Conservation (phyloP, 2,329 filamentous ascomycete genomes). For the Fusarium sp. region DNA sequence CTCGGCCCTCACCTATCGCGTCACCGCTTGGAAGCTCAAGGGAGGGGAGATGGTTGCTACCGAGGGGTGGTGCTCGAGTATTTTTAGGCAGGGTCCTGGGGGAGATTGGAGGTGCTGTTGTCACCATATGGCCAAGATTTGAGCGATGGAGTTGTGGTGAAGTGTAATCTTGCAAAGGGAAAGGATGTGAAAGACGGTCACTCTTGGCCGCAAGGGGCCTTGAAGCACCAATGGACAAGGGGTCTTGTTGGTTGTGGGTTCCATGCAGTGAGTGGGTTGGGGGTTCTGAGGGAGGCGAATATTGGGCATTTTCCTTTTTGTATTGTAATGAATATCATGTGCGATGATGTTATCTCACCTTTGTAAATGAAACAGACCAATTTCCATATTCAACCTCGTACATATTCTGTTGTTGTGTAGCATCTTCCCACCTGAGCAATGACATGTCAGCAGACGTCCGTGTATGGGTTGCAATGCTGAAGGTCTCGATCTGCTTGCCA, state of each 20-base stretch:
- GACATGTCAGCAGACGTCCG: not conserved
- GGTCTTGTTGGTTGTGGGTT: not conserved
- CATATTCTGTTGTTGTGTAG: not conserved
- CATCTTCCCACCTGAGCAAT: not conserved
- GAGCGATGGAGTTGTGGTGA: not conserved
- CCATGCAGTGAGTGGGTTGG: slow-evolving; percentile 18
- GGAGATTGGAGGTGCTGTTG: slow-evolving; percentile 50
- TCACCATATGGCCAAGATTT: slow-evolving; percentile 47
- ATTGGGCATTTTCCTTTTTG: slow-evolving; percentile 6
- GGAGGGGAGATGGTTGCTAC: slow-evolving; percentile 46
- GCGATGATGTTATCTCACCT: slow-evolving; percentile 12
- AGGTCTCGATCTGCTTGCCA: not conserved
- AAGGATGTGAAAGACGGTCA: not conserved
- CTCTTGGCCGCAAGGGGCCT: slow-evolving; percentile 3
- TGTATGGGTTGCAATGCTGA: not conserved
- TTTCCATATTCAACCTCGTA: not conserved
- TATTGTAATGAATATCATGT: slow-evolving; percentile 3
- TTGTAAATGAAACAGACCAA: slow-evolving; percentile 20
- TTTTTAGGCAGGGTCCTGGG: slow-evolving; percentile 48
- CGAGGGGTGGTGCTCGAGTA: slow-evolving; percentile 48
- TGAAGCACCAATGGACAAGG: not conserved
- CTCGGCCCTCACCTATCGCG: slow-evolving; percentile 45
- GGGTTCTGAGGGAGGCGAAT: slow-evolving; percentile 31
- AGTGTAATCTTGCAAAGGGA: not conserved
- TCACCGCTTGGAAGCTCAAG: slow-evolving; percentile 46